phyloP scores from a whole-genome alignment of 345 rosid genomes.

The Citropsis articulata region DNA sequence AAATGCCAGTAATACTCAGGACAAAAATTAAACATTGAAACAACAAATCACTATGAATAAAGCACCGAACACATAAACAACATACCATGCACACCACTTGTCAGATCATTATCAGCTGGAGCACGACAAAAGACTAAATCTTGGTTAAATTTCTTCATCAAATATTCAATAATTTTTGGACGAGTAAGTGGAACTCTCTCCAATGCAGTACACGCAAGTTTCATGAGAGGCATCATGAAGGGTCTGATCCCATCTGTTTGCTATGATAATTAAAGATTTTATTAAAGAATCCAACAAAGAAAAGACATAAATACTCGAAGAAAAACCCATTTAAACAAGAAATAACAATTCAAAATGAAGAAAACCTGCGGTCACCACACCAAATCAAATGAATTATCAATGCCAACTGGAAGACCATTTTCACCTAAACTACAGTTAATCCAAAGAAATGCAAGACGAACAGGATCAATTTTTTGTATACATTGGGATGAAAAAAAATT shows the following conservation, averaged over 20 bases:
- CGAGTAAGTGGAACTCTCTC: constrained; percentile 95
- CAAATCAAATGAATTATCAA: background rate
- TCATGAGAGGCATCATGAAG: constrained; percentile 97
- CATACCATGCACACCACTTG: constrained; percentile 64
- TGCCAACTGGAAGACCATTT: background rate
- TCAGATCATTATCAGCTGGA: constrained; percentile 62
- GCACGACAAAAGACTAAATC: constrained; percentile 88
- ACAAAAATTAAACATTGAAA: background rate
- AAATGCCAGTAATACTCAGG: background rate
- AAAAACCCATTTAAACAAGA: background rate
- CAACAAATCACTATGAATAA: background rate
- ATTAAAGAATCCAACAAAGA: constrained; percentile 15
- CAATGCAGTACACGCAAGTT: constrained; percentile 90
- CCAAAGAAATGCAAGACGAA: background rate
- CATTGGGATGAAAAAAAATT: background rate
- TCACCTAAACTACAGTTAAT: background rate
- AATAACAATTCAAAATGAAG: background rate
- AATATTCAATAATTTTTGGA: constrained; percentile 52
- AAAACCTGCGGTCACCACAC: background rate
- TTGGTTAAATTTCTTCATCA: constrained; percentile 68
- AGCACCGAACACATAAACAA: constrained; percentile 1
- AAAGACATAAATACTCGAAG: background rate
- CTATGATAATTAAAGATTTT: constrained; percentile 38
- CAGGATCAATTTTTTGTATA: background rate
- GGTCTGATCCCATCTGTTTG: constrained; percentile 95